Percentiles rank a stretch among this genome's conserved stretches.
Evolutionary conservation across 257 asterid species (phyloP).

Genomic region (Anisodus tanguticus): DNA sequence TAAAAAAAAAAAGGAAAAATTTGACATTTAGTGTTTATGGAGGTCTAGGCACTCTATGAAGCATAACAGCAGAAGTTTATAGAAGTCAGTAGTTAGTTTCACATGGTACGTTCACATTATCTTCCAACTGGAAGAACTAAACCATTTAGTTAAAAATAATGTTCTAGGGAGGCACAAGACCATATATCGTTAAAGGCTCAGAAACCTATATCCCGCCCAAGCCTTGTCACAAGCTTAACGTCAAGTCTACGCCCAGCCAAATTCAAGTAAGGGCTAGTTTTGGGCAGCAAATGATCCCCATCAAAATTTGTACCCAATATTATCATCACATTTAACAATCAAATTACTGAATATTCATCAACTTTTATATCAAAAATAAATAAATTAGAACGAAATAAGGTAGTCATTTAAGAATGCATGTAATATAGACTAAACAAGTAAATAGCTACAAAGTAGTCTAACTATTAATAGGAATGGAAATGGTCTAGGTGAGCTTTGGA

Average conservation of each 20-base stretch:
- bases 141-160: not conserved
- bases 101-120: not conserved
- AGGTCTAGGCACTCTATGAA: not conserved
- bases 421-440: not conserved
- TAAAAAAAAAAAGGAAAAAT: not conserved
- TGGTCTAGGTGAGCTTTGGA: not conserved
- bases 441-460: not conserved
- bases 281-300: slow-evolving; percentile 15
- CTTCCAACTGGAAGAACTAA: not conserved
- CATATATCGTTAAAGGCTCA: not conserved
- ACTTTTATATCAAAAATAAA: not conserved
- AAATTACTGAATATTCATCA: not conserved
- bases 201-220: not conserved
- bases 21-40: not conserved
- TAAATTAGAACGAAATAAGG: not conserved
- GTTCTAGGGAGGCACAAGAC: slow-evolving; percentile 16
- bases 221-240: not conserved
- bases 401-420: not conserved
- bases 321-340: not conserved
- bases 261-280: not conserved
- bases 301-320: not conserved
- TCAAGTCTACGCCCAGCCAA: slow-evolving; percentile 11
- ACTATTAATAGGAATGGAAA: not conserved
- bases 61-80: not conserved
- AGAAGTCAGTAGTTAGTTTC: not conserved